phyloP scores from a whole-genome alignment of 2,329 filamentous ascomycete genomes.

The Aspergillus jensenii region DNA sequence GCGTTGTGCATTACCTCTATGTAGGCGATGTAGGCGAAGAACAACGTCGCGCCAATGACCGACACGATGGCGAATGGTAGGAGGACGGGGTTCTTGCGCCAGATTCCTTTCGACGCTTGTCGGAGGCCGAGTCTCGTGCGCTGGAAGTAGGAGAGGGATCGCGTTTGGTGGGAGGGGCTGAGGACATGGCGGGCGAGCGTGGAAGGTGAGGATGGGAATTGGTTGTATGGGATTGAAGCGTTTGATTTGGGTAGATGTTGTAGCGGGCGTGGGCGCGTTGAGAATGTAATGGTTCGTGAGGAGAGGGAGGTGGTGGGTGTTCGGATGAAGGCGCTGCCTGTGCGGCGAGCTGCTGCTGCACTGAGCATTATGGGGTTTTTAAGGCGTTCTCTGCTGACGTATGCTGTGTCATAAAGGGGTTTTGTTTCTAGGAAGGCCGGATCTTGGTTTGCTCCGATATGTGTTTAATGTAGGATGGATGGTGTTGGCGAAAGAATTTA shows the following conservation, averaged over 20 bases:
- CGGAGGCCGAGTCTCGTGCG: slow-evolving; percentile 34
- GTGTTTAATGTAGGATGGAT: neutral
- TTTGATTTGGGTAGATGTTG: slow-evolving; percentile 4
- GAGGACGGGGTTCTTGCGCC: slow-evolving; percentile 44
- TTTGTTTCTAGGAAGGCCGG: neutral
- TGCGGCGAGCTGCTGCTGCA: slow-evolving; percentile 10
- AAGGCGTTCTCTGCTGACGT: neutral
- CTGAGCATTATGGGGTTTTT: slow-evolving; percentile 20
- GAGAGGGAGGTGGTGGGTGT: neutral
- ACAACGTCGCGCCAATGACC: slow-evolving; percentile 31
- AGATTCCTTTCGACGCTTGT: slow-evolving; percentile 39
- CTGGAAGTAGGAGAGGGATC: slow-evolving; percentile 28
- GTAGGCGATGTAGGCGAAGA: slow-evolving; percentile 44
- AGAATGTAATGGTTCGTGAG: slow-evolving; percentile 6
- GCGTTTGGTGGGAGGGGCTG: slow-evolving; percentile 12
- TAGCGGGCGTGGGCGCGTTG: slow-evolving; percentile 6
- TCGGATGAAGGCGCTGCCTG: slow-evolving; percentile 8
- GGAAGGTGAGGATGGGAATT: slow-evolving; percentile 15
- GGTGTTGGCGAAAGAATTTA: slow-evolving; percentile 3
- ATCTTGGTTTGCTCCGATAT: neutral
- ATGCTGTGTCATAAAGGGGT: neutral
- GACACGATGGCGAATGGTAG: slow-evolving; percentile 43
- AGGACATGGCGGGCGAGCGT: slow-evolving; percentile 11
- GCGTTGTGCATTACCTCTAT: slow-evolving; percentile 43
- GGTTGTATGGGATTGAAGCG: slow-evolving; percentile 1